Evolutionary conservation across 208 protist genomes (phyloP).

Genomic region (Trypanosoma grayi): DNA sequence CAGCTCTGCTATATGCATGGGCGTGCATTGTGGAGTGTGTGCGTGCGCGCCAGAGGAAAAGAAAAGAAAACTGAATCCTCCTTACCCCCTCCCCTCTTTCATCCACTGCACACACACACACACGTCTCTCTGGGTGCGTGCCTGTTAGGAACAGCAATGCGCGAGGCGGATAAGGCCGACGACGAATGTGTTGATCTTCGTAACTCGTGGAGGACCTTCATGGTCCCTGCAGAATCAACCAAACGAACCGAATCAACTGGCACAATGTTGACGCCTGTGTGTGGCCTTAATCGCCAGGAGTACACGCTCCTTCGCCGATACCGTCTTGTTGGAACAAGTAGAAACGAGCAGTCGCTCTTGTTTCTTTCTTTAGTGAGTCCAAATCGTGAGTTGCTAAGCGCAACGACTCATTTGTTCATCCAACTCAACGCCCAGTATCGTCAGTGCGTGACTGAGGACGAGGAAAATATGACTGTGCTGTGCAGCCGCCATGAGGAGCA

Average conservation of each 20-base stretch:
- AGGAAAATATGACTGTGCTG: slow-evolving; percentile 28
- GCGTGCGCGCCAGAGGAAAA: no score
- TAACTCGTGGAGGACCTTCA: slow-evolving; percentile 20
- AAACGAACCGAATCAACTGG: neutral
- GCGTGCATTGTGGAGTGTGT: no score
- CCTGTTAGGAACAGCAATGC: neutral
- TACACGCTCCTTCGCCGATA: slow-evolving; percentile 24
- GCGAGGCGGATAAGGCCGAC: slow-evolving; percentile 9
- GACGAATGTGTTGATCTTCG: slow-evolving; percentile 15
- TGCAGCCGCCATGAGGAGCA: slow-evolving; percentile 51
- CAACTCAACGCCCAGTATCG: slow-evolving; percentile 57
- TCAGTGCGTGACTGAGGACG: slow-evolving; percentile 20
- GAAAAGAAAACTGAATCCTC: neutral
- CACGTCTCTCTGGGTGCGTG: no score
- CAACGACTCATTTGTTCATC: slow-evolving; percentile 48
- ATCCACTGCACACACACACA: neutral
- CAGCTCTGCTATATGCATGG: no score
- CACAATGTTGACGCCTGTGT: neutral
- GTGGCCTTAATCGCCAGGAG: neutral
- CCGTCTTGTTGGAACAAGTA: slow-evolving; percentile 9
- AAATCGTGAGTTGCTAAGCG: slow-evolving; percentile 46
- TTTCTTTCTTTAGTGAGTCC: slow-evolving; percentile 64
- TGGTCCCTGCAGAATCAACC: neutral
- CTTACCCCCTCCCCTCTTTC: neutral
- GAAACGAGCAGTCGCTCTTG: slow-evolving; percentile 41